A percentile compares a stretch with the other conserved stretches of the same genome.
These are phyloP conservation scores for Aureobasidium vineae DNA, from an alignment of 2,329 filamentous ascomycete species.

Conservation along the genomic window DNA sequence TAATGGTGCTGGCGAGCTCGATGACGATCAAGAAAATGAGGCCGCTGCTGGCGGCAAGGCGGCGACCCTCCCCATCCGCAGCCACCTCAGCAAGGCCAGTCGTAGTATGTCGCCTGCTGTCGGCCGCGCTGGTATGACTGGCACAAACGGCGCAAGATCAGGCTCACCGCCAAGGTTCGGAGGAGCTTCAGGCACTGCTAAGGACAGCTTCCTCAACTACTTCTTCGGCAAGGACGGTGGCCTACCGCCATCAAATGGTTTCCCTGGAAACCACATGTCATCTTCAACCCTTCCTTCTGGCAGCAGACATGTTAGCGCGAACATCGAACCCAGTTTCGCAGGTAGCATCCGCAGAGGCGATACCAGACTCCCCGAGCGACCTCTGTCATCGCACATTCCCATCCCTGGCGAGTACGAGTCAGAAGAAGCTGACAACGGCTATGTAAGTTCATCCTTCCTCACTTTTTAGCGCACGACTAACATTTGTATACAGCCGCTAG, in stretches of 20 bases:
- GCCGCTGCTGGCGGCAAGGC: slow-evolving; percentile 53
- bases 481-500: slow-evolving; percentile 32
- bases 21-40: slow-evolving; percentile 58
- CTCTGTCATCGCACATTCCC: slow-evolving; percentile 36
- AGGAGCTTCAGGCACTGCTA: slow-evolving; percentile 61
- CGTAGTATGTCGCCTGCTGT: slow-evolving; percentile 83
- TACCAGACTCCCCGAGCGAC: slow-evolving; percentile 49
- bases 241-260: slow-evolving; percentile 39
- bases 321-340: slow-evolving; percentile 74
- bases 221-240: slow-evolving; percentile 96
- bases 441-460: slow-evolving; percentile 52
- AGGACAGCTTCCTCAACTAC: slow-evolving; percentile 95
- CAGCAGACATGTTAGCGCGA: slow-evolving; percentile 72
- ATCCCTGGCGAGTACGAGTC: slow-evolving; percentile 41
- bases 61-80: slow-evolving; percentile 57
- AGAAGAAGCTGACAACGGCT: slow-evolving; percentile 51
- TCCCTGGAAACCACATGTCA: slow-evolving; percentile 27
- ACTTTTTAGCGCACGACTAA: slow-evolving; percentile 37
- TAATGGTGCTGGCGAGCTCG: slow-evolving; percentile 70
- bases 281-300: slow-evolving; percentile 39
- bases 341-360: slow-evolving; percentile 76
- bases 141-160: slow-evolving; percentile 60
- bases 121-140: slow-evolving; percentile 47
- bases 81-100: slow-evolving; percentile 58
- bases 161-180: slow-evolving; percentile 60